Evolutionary conservation across 169 alveolate species (phyloP), one percentile per base, ranked within the genome.

Genomic region (Eimeria brunetti): DNA sequence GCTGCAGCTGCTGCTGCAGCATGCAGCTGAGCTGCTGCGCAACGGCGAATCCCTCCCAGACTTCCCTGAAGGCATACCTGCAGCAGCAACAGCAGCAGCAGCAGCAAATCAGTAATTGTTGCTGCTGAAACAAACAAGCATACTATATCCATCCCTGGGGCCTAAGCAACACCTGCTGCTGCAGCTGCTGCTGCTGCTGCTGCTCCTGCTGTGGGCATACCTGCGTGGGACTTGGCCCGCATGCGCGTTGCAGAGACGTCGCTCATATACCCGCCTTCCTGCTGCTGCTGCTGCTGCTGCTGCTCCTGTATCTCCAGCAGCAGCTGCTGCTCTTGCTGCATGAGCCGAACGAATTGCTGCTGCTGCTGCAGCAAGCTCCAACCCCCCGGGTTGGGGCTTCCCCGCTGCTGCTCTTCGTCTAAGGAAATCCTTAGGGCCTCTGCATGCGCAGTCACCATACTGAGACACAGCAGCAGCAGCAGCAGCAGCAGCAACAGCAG

Each of bases 251-350:
- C 38, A 8, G 83, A 24, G 38, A 9, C 18, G 83, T 73, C 78
- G 78, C 78, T 27, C 18, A n/a, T 14, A 18, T 24, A 36, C 44
- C n/a, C 78, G 14, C 22, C n/a, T 24, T 58, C 67, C 33, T 64
- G 75, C 51, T 73, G 56, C 83, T 73, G 46, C 83, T 73, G 83
- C 18, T 71, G 83, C 83, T 73, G 83, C 83, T 73, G 83, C 83
- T 73, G 83, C 83, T 73, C 30, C 83, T 73, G 56, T 2, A 73
- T 73, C 4, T 73, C 83, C 83, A 73, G 46, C 56, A 73, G 83
- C 46, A 73, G 83, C 83, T 73, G 83, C 83, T 73, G 56, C 51
- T 73, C 83, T 38, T 73, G 83, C 83, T 73, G 83, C 83, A 73
- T 73, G 7, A 73, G 83, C 38, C 56, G 27, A 27, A 73, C 53